Conservation (phyloP, 179 eudicot species). For the Pouteria campechiana region DNA sequence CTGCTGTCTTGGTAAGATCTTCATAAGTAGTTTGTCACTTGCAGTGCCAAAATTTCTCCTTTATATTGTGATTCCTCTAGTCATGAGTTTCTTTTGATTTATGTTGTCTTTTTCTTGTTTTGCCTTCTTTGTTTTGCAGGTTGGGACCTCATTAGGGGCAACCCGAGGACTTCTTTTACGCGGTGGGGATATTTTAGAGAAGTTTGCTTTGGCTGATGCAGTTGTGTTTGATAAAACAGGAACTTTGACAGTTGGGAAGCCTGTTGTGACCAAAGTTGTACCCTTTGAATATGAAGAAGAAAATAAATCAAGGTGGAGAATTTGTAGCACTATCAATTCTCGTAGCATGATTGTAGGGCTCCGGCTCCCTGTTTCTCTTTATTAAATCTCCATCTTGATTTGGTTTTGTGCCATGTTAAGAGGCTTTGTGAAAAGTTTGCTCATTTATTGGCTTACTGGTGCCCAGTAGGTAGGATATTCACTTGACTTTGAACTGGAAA, state of each 20-base stretch:
- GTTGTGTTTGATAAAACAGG: slow-evolving; percentile 97
- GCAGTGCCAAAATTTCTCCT: not conserved
- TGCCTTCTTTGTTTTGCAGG: no score
- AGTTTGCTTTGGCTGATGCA: slow-evolving; percentile 65
- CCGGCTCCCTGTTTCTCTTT: no score
- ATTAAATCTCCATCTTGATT: no score
- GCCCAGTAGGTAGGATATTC: no score
- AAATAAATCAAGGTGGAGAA: slow-evolving; percentile 29
- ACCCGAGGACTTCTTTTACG: slow-evolving; percentile 88
- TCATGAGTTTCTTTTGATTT: slow-evolving; percentile 4
- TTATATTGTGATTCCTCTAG: no score
- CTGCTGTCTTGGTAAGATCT: slow-evolving; percentile 72
- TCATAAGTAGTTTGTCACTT: not conserved
- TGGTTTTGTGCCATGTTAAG: no score
- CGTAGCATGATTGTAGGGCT: no score
- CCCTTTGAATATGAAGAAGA: slow-evolving; percentile 22
- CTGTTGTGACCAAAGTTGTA: slow-evolving; percentile 74
- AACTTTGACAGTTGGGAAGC: slow-evolving; percentile 87
- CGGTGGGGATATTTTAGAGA: slow-evolving; percentile 90
- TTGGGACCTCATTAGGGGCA: slow-evolving; percentile 98
- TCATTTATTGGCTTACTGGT: no score
- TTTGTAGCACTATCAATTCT: no score
- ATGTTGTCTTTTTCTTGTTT: not conserved
- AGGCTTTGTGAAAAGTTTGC: no score
- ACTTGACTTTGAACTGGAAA: no score